These are phyloP conservation scores for Trametes sanguinea DNA, from an alignment of 768 basidiomycete species.

Conservation along the genomic window DNA sequence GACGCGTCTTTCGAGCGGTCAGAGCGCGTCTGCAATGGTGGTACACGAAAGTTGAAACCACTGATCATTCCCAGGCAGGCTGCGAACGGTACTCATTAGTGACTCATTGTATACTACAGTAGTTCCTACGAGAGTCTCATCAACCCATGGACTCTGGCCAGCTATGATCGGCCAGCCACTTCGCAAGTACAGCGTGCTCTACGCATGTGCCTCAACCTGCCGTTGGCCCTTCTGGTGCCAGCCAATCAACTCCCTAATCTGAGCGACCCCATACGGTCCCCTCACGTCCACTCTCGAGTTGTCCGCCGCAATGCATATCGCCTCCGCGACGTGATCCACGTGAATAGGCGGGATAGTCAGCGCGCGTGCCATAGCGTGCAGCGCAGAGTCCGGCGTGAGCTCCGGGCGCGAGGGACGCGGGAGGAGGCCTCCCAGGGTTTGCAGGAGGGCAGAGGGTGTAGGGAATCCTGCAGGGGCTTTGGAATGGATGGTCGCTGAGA, in stretches of 20 bases:
- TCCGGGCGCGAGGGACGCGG: conserved; percentile 31
- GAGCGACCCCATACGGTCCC: conserved; percentile 68
- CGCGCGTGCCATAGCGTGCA: conserved; percentile 74
- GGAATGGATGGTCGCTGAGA: conserved; percentile 73
- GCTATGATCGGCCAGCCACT: no score
- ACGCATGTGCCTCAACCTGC: conserved; percentile 16
- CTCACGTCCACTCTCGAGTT: conserved; percentile 44
- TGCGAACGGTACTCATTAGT: no score
- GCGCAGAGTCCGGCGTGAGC: conserved; percentile 43
- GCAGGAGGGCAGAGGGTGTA: conserved; percentile 66
- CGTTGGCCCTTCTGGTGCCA: conserved; percentile 48
- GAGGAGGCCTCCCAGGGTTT: conserved; percentile 46
- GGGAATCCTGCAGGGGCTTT: conserved; percentile 57
- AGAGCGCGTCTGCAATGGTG: no score
- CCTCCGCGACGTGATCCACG: conserved; percentile 92
- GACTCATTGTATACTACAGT: no score
- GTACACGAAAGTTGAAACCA: no score
- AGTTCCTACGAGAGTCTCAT: no score
- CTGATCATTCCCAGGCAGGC: no score
- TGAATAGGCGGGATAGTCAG: conserved; percentile 89
- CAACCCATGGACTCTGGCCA: no score
- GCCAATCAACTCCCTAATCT: conserved; percentile 77
- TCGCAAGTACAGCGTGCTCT: no score
- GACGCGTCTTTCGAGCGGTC: no score
- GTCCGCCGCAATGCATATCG: conserved; percentile 68